Percentiles rank a stretch among this genome's conserved stretches.
These are phyloP conservation scores for Novakomyces olei DNA, from an alignment of 805 yeast genomes.

Conservation along the genomic window DNA sequence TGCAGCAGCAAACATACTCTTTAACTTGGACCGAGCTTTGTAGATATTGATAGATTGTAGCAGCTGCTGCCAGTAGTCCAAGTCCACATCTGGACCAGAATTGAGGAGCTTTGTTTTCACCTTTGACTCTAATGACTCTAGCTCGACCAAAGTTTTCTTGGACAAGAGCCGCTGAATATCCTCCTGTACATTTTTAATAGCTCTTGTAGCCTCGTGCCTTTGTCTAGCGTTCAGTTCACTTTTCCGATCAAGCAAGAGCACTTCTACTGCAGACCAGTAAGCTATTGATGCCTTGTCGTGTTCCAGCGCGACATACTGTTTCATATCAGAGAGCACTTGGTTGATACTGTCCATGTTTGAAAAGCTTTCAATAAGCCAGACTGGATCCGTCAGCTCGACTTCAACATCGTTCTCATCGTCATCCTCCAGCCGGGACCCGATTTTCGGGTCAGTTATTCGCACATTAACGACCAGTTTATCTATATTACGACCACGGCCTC, in stretches of 20 bases:
- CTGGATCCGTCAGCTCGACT: too few relatives aligned
- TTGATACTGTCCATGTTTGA: too few relatives aligned
- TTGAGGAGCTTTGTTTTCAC: conserved; percentile 9
- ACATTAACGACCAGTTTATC: conserved; percentile 9
- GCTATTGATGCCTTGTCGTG: too few relatives aligned
- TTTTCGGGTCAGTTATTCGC: too few relatives aligned
- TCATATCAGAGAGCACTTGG: too few relatives aligned
- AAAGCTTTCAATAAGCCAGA: too few relatives aligned
- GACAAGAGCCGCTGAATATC: conserved; percentile 14
- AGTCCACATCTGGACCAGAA: conserved; percentile 11
- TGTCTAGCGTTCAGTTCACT: too few relatives aligned
- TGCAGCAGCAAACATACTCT: conserved; percentile 5
- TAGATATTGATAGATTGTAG: conserved; percentile 10
- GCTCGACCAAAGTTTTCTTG: conserved; percentile 12
- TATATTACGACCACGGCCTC: conserved; percentile 8
- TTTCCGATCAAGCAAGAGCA: too few relatives aligned
- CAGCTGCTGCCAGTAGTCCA: conserved; percentile 14
- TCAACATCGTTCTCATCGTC: too few relatives aligned
- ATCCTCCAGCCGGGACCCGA: too few relatives aligned
- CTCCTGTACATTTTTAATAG: conserved; percentile 9
- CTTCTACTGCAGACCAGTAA: too few relatives aligned
- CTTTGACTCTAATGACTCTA: conserved; percentile 10
- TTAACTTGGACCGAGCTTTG: conserved; percentile 9
- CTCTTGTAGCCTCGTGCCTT: conserved; percentile 4
- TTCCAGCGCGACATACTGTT: too few relatives aligned